Conservation (phyloP, 140 eudicot genomes). For the Anethum foeniculum region DNA sequence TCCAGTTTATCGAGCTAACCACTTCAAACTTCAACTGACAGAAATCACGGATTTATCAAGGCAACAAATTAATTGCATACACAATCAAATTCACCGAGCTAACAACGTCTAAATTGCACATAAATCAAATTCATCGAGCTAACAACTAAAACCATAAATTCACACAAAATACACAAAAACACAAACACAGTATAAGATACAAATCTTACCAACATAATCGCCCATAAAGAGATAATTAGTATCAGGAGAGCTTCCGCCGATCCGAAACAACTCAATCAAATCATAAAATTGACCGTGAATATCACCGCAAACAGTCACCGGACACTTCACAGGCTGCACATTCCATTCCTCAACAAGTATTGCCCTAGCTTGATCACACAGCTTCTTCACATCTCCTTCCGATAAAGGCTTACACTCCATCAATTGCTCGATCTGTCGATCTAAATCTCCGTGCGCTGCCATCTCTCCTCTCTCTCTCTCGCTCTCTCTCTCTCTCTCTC, state of each 20-base stretch:
- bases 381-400: constrained; percentile 63
- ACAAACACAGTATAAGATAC: not conserved
- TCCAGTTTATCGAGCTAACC: no score
- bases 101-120: not conserved
- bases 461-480: not conserved
- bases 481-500: not conserved
- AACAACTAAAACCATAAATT: not conserved
- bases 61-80: no score
- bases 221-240: constrained; percentile 82
- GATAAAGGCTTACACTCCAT: constrained; percentile 83
- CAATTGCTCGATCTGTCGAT: constrained; percentile 82
- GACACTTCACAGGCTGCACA: constrained; percentile 79
- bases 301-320: constrained; percentile 75
- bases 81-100: not conserved
- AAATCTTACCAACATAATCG: constrained; percentile 1
- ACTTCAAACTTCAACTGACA: not conserved
- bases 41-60: no score
- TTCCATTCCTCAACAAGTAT: constrained; percentile 78
- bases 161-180: not conserved
- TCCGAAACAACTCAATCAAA: constrained; percentile 66
- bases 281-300: constrained; percentile 75
- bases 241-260: constrained; percentile 68
- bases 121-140: not conserved
- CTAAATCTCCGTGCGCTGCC: constrained; percentile 40
- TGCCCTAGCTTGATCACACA: constrained; percentile 55